Percentiles rank a stretch among this genome's conserved stretches.
phyloP scores from a whole-genome alignment of 371 early-diverging fungal genomes.

The Capniomyces stellatus region DNA sequence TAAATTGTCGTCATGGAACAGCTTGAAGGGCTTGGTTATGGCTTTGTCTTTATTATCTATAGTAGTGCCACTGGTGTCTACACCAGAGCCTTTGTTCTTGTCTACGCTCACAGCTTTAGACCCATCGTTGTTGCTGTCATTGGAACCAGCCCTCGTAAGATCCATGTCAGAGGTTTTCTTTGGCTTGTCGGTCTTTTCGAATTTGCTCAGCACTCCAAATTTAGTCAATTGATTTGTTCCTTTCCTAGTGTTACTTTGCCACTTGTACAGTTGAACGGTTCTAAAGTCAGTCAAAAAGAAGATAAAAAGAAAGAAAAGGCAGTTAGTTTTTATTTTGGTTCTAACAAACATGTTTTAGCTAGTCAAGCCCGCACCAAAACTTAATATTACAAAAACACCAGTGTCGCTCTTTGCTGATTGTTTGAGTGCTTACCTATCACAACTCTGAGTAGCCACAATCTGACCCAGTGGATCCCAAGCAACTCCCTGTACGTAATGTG shows the following conservation, averaged over 20 bases:
- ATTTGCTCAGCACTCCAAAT: background rate
- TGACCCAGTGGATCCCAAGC: slow-evolving; percentile 87
- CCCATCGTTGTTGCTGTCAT: background rate
- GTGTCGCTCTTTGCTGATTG: too few species aligned
- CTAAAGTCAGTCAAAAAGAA: background rate
- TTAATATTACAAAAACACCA: too few species aligned
- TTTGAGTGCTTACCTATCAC: slow-evolving; percentile 56
- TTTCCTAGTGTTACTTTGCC: background rate
- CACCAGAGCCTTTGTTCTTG: background rate
- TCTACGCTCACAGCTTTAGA: slow-evolving; percentile 3
- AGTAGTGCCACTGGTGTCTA: background rate
- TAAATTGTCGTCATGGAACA: slow-evolving; percentile 78
- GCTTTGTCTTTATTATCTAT: background rate
- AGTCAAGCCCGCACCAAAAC: too few species aligned
- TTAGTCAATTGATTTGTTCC: background rate
- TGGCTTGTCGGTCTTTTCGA: too few species aligned
- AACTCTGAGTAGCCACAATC: slow-evolving; percentile 78
- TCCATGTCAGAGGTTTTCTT: too few species aligned
- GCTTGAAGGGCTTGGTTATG: slow-evolving; percentile 15
- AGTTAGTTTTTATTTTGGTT: background rate
- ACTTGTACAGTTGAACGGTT: slow-evolving; percentile 7
- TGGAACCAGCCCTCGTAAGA: too few species aligned
- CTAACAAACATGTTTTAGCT: background rate
- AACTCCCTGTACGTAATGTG: slow-evolving; percentile 89
- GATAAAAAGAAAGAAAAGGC: background rate